Conservation (phyloP, 2,329 filamentous ascomycete genomes). For the Cytospora chrysosperma region DNA sequence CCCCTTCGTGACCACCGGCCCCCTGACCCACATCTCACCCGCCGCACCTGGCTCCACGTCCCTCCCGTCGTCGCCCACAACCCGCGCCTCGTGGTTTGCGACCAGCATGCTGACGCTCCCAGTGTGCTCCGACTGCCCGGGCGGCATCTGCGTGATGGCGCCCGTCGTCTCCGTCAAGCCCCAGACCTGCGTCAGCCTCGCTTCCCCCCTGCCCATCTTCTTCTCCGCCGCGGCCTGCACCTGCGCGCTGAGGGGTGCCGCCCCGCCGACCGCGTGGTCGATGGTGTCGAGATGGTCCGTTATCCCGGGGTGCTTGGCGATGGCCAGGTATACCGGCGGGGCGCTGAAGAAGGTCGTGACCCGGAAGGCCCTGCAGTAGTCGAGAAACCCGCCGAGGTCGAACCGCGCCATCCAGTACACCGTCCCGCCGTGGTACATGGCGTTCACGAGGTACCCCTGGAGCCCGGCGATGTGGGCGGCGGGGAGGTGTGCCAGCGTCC, state of each 20-base stretch:
- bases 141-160: slow-evolving; percentile 45
- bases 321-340: slow-evolving; percentile 59
- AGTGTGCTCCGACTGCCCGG: slow-evolving; percentile 41
- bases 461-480: slow-evolving; percentile 48
- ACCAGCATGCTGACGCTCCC: slow-evolving; percentile 47
- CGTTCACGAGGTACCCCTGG: slow-evolving; percentile 43
- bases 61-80: slow-evolving; percentile 40
- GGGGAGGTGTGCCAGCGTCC: slow-evolving; percentile 44
- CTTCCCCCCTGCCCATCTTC: slow-evolving; percentile 45
- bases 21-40: slow-evolving; percentile 67
- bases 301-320: slow-evolving; percentile 56
- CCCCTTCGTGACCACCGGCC: slow-evolving; percentile 70
- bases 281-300: slow-evolving; percentile 55
- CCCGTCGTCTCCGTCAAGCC: slow-evolving; percentile 57
- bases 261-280: slow-evolving; percentile 49
- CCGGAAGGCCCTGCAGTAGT: slow-evolving; percentile 47
- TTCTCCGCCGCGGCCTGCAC: slow-evolving; percentile 49
- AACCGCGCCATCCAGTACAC: slow-evolving; percentile 65
- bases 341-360: slow-evolving; percentile 59
- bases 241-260: slow-evolving; percentile 56
- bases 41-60: slow-evolving; percentile 41
- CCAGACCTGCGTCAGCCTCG: slow-evolving; percentile 53
- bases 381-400: slow-evolving; percentile 54
- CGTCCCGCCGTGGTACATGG: slow-evolving; percentile 42
- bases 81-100: slow-evolving; percentile 36